A percentile compares a stretch with the other conserved stretches of the same genome.
Conservation (phyloP, 2,329 filamentous ascomycete genomes). For the Botrytis tulipae region DNA sequence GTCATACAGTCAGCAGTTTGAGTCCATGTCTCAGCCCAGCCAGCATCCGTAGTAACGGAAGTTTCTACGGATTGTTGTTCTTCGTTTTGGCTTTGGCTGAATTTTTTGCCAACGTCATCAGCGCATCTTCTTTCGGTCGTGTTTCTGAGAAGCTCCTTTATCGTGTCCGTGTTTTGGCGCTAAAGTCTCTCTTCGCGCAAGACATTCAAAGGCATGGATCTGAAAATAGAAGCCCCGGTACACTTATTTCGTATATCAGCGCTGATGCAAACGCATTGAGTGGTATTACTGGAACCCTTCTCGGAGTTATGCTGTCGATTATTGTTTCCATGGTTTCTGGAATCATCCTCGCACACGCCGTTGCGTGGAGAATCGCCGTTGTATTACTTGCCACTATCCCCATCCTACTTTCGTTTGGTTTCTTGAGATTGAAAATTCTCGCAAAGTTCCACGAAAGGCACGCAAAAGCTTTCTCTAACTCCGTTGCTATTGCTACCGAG, state of each 20-base stretch:
- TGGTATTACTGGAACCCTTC: slow-evolving; percentile 66
- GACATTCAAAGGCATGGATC: slow-evolving; percentile 71
- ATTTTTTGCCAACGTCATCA: slow-evolving; percentile 61
- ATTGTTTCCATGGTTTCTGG: slow-evolving; percentile 65
- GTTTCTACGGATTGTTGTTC: slow-evolving; percentile 43
- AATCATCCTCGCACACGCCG: slow-evolving; percentile 65
- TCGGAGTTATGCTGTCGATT: slow-evolving; percentile 67
- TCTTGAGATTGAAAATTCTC: slow-evolving; percentile 5
- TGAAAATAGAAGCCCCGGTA: slow-evolving; percentile 57
- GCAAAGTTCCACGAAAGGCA: slow-evolving; percentile 9
- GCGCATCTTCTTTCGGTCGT: slow-evolving; percentile 51
- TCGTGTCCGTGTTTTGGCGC: slow-evolving; percentile 49
- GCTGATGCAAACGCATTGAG: slow-evolving; percentile 65
- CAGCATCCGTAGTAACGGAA: slow-evolving; percentile 34
- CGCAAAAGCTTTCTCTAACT: slow-evolving; percentile 5
- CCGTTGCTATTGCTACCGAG: slow-evolving; percentile 41
- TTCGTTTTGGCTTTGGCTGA: slow-evolving; percentile 55
- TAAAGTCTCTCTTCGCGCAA: slow-evolving; percentile 63
- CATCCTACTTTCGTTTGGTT: slow-evolving; percentile 5
- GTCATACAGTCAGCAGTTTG: slow-evolving; percentile 49
- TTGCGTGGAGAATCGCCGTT: slow-evolving; percentile 73
- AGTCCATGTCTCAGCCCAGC: slow-evolving; percentile 46
- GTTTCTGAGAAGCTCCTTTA: slow-evolving; percentile 65
- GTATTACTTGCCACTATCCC: slow-evolving; percentile 65
- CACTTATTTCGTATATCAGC: slow-evolving; percentile 66